A percentile compares a stretch with the other conserved stretches of the same genome.
These are phyloP conservation scores for Calonectria multiphialidica DNA, from an alignment of 2,329 filamentous ascomycete species.

Conservation along the genomic window DNA sequence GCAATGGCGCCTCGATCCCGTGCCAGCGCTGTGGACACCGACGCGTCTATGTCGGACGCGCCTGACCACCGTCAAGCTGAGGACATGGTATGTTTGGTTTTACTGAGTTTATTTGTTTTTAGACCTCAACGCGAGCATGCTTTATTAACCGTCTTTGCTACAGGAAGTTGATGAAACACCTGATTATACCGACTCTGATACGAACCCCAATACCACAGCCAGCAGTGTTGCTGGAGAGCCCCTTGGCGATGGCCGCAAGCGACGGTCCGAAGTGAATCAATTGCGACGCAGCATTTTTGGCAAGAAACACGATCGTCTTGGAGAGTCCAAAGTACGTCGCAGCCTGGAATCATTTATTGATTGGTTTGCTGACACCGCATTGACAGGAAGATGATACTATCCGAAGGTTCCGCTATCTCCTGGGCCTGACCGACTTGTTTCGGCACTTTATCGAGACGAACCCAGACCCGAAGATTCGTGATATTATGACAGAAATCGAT, in stretches of 20 bases:
- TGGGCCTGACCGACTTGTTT: constrained; percentile 96
- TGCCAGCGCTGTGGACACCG: constrained; percentile 66
- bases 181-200: constrained; percentile 76
- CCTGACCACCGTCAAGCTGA: constrained; percentile 60
- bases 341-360: constrained; percentile 5
- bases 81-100: constrained; percentile 59
- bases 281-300: constrained; percentile 93
- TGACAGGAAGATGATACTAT: constrained; percentile 92
- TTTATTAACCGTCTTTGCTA: constrained; percentile 27
- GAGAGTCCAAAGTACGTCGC: constrained; percentile 86
- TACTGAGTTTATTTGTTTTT: neutral
- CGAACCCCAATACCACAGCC: constrained; percentile 77
- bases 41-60: constrained; percentile 74
- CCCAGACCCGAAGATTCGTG: constrained; percentile 92
- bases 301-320: constrained; percentile 92
- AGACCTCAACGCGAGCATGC: constrained; percentile 1
- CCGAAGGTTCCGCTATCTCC: constrained; percentile 91
- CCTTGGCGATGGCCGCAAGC: constrained; percentile 81
- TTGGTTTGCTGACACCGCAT: constrained; percentile 9
- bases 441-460: constrained; percentile 99
- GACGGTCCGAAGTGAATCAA: constrained; percentile 87
- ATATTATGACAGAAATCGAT: constrained; percentile 95
- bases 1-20: constrained; percentile 68
- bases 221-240: constrained; percentile 88
- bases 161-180: constrained; percentile 75